A percentile compares a stretch with the other conserved stretches of the same genome.
These are phyloP conservation scores for Sphagnum tenellum DNA, from an alignment of 225 moss, liverwort and hornwort genomes.

Conservation along the genomic window DNA sequence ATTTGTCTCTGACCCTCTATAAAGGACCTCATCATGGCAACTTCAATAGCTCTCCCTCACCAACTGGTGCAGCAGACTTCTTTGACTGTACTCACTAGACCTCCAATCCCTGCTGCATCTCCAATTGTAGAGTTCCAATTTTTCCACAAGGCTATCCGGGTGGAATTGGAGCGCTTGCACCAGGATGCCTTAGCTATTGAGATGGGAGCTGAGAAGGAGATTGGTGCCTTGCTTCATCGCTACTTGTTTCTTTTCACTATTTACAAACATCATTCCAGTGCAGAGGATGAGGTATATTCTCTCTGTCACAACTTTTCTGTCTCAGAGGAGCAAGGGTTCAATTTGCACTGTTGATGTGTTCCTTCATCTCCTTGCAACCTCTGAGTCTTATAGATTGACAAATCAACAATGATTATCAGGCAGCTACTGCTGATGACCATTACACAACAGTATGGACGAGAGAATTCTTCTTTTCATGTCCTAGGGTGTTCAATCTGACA, in stretches of 20 bases:
- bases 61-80: conserved; percentile 4
- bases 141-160: conserved; percentile 91
- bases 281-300: conserved; percentile 75
- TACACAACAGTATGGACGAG: too few relatives aligned
- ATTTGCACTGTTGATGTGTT: too few relatives aligned
- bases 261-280: conserved; percentile 85
- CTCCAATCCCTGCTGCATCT: conserved; percentile 31
- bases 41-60: conserved; percentile 30
- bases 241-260: conserved; percentile 79
- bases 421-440: too few relatives aligned
- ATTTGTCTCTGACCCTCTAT: too few relatives aligned
- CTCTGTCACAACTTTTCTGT: too few relatives aligned
- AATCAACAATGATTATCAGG: too few relatives aligned
- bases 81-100: conserved; percentile 19
- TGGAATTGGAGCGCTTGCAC: conserved; percentile 80
- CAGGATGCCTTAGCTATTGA: conserved; percentile 85
- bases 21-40: conserved; percentile 12
- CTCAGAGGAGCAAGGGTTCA: too few relatives aligned
- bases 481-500: too few relatives aligned
- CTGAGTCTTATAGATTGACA: not conserved
- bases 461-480: too few relatives aligned
- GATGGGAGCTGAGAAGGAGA: conserved; percentile 67
- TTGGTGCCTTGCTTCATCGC: conserved; percentile 60
- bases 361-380: not conserved
- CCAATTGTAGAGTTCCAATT: conserved; percentile 86